phyloP scores from a whole-genome alignment of 2,329 filamentous ascomycete species.

The Lasiodiplodia sp. region DNA sequence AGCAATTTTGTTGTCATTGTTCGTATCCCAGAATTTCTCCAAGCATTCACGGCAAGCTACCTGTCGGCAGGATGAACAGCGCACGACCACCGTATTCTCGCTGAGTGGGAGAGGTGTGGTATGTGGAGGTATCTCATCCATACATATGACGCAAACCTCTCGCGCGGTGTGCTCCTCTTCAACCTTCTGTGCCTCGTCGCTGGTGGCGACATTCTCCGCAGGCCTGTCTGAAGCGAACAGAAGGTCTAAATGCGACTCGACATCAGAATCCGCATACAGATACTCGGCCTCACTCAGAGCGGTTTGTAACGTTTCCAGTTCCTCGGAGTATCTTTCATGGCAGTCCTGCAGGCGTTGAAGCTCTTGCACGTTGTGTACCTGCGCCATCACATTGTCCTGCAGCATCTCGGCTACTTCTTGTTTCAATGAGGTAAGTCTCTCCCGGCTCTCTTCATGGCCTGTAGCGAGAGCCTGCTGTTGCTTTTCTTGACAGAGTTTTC shows the following conservation, averaged over 20 bases:
- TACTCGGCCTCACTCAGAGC: not conserved
- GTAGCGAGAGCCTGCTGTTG: not conserved
- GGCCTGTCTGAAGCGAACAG: not conserved
- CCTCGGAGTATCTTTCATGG: not conserved
- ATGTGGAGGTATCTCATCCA: not conserved
- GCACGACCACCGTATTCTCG: not conserved
- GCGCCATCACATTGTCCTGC: not conserved
- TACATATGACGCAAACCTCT: not conserved
- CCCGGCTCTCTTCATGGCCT: not conserved
- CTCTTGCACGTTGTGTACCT: not conserved
- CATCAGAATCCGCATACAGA: not conserved
- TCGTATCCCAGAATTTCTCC: slow-evolving; percentile 38
- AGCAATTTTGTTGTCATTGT: slow-evolving; percentile 26
- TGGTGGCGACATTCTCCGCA: not conserved
- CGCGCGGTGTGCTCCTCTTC: not conserved
- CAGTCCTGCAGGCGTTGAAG: not conserved
- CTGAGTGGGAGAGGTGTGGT: not conserved
- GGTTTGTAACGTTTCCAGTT: not conserved
- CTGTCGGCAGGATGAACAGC: not conserved
- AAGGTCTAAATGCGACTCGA: not conserved
- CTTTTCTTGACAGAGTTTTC: not conserved
- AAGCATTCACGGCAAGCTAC: not conserved
- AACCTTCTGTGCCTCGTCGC: not conserved
- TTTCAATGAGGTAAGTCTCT: not conserved
- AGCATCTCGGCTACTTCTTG: not conserved